Conservation (phyloP, 306 rosid genomes). For the Medicago lupulina region DNA sequence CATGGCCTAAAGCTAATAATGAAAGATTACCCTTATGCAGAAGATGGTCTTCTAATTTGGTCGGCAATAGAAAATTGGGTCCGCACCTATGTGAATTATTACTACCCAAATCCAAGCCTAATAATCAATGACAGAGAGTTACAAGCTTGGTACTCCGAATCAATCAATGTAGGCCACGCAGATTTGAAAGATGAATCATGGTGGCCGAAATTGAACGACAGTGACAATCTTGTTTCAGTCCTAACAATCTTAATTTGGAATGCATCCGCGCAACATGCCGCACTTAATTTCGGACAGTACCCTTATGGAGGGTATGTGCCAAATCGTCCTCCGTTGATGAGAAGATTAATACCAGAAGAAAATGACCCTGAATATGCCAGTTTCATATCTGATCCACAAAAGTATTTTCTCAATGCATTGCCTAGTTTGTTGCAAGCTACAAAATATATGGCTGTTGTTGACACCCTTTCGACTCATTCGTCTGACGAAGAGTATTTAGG, state of each 20-base stretch:
- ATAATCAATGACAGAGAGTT: constrained; percentile 74
- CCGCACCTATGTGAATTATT: constrained; percentile 68
- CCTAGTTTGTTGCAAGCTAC: constrained; percentile 75
- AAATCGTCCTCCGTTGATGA: constrained; percentile 86
- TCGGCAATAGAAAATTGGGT: constrained; percentile 86
- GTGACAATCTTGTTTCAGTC: constrained; percentile 66
- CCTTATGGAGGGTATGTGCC: constrained; percentile 97
- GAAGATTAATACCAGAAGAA: constrained; percentile 81
- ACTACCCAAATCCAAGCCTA: constrained; percentile 67
- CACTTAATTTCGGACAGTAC: constrained; percentile 96
- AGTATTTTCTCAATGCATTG: constrained; percentile 69
- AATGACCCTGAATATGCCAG: constrained; percentile 68
- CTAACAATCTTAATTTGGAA: constrained; percentile 87
- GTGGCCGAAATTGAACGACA: constrained; percentile 78
- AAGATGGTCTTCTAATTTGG: constrained; percentile 89
- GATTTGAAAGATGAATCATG: constrained; percentile 70
- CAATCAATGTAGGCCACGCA: constrained; percentile 90
- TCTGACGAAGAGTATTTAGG: constrained; percentile 96
- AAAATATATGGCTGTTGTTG: constrained; percentile 90
- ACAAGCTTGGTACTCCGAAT: constrained; percentile 87
- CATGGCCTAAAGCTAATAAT: constrained; percentile 78
- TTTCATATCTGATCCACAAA: constrained; percentile 82
- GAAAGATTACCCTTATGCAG: constrained; percentile 90
- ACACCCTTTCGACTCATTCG: constrained; percentile 83
- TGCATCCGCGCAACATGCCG: constrained; percentile 96